phyloP scores from a whole-genome alignment of 495 filamentous ascomycete species.

The Podospora australis region DNA sequence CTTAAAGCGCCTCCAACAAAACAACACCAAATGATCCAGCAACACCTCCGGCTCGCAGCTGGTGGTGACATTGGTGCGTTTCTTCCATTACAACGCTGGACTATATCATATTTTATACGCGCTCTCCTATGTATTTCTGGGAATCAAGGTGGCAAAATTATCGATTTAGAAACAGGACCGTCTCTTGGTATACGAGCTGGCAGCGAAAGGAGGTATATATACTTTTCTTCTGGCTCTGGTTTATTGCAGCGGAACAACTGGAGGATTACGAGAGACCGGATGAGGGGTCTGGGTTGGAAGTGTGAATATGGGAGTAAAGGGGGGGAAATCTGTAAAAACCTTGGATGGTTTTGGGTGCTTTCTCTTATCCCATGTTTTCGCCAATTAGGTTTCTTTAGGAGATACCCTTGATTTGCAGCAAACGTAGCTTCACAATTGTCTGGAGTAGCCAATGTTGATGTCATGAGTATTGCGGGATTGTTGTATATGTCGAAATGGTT shows the following conservation, averaged over 20 bases:
- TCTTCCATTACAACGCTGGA: no score
- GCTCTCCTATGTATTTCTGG: neutral
- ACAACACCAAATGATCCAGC: no score
- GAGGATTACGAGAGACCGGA: no score
- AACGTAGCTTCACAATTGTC: slow-evolving; percentile 3
- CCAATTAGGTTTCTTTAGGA: slow-evolving; percentile 9
- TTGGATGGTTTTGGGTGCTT: slow-evolving; percentile 9
- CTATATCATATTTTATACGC: no score
- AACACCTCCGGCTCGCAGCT: no score
- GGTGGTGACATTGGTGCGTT: neutral
- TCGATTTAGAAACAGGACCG: neutral
- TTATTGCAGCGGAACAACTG: no score
- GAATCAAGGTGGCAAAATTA: neutral
- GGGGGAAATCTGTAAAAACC: no score
- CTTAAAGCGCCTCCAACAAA: no score
- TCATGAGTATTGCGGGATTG: slow-evolving; percentile 10
- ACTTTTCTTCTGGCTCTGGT: neutral
- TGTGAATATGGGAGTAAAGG: no score
- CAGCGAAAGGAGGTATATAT: neutral
- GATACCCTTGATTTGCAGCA: slow-evolving; percentile 18
- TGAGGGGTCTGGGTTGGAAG: no score
- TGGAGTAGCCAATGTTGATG: slow-evolving; percentile 3
- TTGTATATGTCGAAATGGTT: slow-evolving; percentile 4
- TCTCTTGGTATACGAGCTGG: neutral
- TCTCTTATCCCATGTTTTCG: neutral